phyloP scores from a whole-genome alignment of 345 rosid species.

The Syzygium oleosum region DNA sequence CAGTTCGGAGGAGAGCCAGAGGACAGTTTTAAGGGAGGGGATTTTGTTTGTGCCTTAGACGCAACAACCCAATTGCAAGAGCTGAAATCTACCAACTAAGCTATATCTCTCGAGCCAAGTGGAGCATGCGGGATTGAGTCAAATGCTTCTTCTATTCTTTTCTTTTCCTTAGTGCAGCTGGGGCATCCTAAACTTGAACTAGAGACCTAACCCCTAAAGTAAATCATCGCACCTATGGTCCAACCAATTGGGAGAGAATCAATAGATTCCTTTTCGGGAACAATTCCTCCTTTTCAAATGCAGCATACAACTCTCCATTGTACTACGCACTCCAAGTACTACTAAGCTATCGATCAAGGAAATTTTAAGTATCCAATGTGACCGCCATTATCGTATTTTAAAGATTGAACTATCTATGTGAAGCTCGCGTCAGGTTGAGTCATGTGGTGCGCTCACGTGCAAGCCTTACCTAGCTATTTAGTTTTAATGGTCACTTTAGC shows the following conservation, averaged over 20 bases:
- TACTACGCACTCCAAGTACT: neutral
- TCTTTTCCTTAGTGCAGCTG: neutral
- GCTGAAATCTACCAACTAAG: neutral
- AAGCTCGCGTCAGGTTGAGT: neutral
- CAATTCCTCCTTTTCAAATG: neutral
- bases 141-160: neutral
- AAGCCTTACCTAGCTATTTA: neutral
- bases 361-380: neutral
- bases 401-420: neutral
- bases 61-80: neutral
- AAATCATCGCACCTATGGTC: neutral
- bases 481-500: neutral
- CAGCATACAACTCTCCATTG: neutral
- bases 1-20: neutral
- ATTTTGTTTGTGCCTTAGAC: neutral
- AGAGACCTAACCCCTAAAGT: neutral
- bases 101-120: neutral
- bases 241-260: neutral
- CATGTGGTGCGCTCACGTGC: neutral
- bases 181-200: neutral
- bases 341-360: neutral
- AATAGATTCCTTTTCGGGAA: neutral
- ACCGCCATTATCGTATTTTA: neutral
- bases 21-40: neutral
- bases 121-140: neutral